Evolutionary conservation across 2,329 filamentous ascomycete species (phyloP).

Genomic region (Aspergillus floridensis): DNA sequence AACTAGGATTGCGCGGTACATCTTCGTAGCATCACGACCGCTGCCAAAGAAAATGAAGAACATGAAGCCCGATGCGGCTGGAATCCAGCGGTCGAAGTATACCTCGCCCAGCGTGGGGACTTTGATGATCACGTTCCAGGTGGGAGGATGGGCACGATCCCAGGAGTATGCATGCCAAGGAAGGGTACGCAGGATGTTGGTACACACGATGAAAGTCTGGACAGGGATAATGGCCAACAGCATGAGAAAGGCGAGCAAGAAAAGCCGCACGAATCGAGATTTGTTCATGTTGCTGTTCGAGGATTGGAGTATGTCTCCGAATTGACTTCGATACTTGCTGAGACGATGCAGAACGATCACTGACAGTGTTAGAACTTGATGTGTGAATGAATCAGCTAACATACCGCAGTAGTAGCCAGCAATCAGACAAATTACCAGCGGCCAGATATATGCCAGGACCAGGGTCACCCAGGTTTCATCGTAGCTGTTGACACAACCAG

Average conservation of each 20-base stretch:
- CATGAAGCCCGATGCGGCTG: conserved; percentile 53
- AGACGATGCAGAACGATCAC: conserved; percentile 61
- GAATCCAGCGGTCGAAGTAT: conserved; percentile 58
- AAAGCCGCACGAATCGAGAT: conserved; percentile 59
- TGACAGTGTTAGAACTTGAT: conserved; percentile 27
- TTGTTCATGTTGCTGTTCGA: conserved; percentile 53
- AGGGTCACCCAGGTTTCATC: conserved; percentile 59
- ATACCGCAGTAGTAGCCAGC: conserved; percentile 58
- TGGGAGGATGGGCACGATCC: conserved; percentile 50
- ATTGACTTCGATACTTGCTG: conserved; percentile 57
- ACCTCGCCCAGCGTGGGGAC: conserved; percentile 46
- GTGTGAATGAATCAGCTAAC: not conserved
- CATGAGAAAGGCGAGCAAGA: conserved; percentile 52
- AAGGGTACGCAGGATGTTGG: conserved; percentile 37
- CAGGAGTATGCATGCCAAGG: conserved; percentile 52
- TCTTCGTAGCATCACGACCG: conserved; percentile 57
- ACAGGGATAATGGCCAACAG: conserved; percentile 55
- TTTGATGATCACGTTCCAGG: conserved; percentile 52
- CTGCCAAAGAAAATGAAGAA: conserved; percentile 65
- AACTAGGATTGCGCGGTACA: conserved; percentile 51
- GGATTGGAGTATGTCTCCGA: conserved; percentile 55
- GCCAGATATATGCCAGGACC: conserved; percentile 56
- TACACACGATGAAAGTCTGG: conserved; percentile 51
- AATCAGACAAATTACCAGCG: conserved; percentile 52
- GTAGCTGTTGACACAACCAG: conserved; percentile 56